Conservation (phyloP, 306 rosid species). For the Vigna radiata region DNA sequence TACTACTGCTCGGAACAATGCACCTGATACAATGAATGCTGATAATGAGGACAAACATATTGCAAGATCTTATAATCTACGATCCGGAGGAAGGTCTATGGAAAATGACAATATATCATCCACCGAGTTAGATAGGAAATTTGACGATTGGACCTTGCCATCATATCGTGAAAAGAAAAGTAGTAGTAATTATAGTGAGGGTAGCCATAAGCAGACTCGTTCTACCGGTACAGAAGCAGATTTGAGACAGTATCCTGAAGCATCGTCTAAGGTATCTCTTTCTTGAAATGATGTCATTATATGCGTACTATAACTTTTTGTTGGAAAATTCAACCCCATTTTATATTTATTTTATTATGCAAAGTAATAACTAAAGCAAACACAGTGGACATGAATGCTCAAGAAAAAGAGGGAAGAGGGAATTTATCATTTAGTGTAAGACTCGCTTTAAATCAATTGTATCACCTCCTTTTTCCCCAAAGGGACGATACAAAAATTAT, state of each 20-base stretch:
- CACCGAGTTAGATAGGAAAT: constrained; percentile 36
- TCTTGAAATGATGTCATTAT: constrained; percentile 21
- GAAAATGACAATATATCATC: constrained; percentile 42
- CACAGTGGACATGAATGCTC: neutral
- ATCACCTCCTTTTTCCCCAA: constrained; percentile 17
- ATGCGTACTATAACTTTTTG: neutral
- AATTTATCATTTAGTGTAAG: constrained; percentile 20
- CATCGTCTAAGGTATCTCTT: constrained; percentile 48
- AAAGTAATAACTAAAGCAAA: neutral
- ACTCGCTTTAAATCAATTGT: neutral
- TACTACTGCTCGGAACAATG: constrained; percentile 32
- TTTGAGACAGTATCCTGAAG: constrained; percentile 40
- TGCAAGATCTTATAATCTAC: constrained; percentile 46
- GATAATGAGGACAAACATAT: constrained; percentile 38
- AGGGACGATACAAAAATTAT: constrained; percentile 20
- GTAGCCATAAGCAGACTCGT: constrained; percentile 43
- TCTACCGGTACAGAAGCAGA: constrained; percentile 39
- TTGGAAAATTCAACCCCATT: constrained; percentile 17
- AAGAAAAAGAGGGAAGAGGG: neutral
- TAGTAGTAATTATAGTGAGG: constrained; percentile 39
- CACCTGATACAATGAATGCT: constrained; percentile 15
- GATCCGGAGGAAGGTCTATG: constrained; percentile 33
- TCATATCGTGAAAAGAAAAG: constrained; percentile 46
- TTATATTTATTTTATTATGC: constrained; percentile 7
- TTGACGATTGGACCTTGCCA: constrained; percentile 34